phyloP scores from a whole-genome alignment of 352 stramenopile genomes.

The Phytophthora sojae region DNA sequence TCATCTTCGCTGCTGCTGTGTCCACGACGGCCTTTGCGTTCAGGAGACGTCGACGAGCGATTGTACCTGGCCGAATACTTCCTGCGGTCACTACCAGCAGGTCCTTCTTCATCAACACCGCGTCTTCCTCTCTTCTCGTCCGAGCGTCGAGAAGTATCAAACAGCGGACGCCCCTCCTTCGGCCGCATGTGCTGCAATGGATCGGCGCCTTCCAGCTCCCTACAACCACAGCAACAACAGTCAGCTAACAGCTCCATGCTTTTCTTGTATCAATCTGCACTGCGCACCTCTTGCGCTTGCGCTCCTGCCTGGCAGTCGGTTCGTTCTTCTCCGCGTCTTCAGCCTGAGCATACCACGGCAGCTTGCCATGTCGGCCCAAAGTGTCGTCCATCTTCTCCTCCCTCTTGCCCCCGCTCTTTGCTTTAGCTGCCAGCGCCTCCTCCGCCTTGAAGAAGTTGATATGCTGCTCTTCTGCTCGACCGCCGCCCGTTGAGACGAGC shows the following conservation, averaged over 20 bases:
- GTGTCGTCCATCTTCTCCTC: constrained; percentile 34
- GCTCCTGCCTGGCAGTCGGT: constrained; percentile 32
- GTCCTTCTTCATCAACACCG: constrained; percentile 13
- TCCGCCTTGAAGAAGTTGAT: constrained; percentile 57
- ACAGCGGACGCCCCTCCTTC: constrained; percentile 20
- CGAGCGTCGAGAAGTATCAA: not conserved
- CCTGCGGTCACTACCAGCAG: constrained; percentile 33
- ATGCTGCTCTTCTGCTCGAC: not conserved
- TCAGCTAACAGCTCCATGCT: not conserved
- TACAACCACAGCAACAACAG: constrained; percentile 28
- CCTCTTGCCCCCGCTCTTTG: constrained; percentile 1
- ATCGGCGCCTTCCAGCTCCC: constrained; percentile 44
- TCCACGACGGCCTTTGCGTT: not conserved
- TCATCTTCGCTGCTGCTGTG: not conserved
- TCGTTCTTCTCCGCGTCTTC: constrained; percentile 12
- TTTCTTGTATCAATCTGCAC: not conserved
- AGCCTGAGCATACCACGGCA: constrained; percentile 57
- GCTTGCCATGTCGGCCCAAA: constrained; percentile 31
- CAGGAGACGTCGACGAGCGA: constrained; percentile 29
- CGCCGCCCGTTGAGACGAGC: constrained; percentile 13
- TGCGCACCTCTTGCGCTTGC: constrained; percentile 50
- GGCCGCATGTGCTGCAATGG: constrained; percentile 55
- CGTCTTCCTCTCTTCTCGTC: constrained; percentile 2
- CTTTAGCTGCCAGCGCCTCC: constrained; percentile 8
- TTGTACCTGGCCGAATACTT: constrained; percentile 43